Evolutionary conservation across 2,329 filamentous ascomycete species (phyloP).

Genomic region (Teratosphaeria pseudoeucalypti): DNA sequence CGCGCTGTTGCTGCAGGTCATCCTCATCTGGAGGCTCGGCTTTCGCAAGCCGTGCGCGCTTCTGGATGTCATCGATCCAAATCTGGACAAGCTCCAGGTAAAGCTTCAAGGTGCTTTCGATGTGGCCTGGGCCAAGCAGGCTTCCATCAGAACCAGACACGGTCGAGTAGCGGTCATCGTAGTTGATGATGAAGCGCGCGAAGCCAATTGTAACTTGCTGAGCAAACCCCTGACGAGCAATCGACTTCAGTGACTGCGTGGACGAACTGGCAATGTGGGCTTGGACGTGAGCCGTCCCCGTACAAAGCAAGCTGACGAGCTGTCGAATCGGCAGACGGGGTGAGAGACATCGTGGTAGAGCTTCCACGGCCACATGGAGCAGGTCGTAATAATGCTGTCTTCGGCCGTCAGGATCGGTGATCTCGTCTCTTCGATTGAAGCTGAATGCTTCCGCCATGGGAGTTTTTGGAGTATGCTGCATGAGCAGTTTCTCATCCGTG

Average conservation of each 20-base stretch:
- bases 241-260: slow-evolving; percentile 85
- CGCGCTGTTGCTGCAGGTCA: slow-evolving; percentile 26
- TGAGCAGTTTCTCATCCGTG: slow-evolving; percentile 77
- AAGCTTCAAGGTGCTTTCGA: slow-evolving; percentile 82
- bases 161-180: slow-evolving; percentile 92
- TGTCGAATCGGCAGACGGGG: slow-evolving; percentile 86
- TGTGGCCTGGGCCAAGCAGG: slow-evolving; percentile 86
- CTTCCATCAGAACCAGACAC: slow-evolving; percentile 78
- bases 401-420: slow-evolving; percentile 63
- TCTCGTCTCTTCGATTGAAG: slow-evolving; percentile 73
- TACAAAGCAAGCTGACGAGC: slow-evolving; percentile 88
- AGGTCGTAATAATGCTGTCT: slow-evolving; percentile 94
- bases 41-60: slow-evolving; percentile 66
- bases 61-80: slow-evolving; percentile 94
- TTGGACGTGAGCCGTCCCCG: slow-evolving; percentile 91
- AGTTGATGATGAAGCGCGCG: slow-evolving; percentile 95
- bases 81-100: slow-evolving; percentile 92
- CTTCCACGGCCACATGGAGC: slow-evolving; percentile 88
- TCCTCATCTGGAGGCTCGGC: slow-evolving; percentile 53
- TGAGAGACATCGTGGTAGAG: slow-evolving; percentile 85
- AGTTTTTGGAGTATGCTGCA: slow-evolving; percentile 74
- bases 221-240: slow-evolving; percentile 83
- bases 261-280: slow-evolving; percentile 86
- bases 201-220: slow-evolving; percentile 96
- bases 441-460: slow-evolving; percentile 91